Evolutionary conservation across 2,329 filamentous ascomycete genomes (phyloP).

Genomic region (Fusarium hainanense): DNA sequence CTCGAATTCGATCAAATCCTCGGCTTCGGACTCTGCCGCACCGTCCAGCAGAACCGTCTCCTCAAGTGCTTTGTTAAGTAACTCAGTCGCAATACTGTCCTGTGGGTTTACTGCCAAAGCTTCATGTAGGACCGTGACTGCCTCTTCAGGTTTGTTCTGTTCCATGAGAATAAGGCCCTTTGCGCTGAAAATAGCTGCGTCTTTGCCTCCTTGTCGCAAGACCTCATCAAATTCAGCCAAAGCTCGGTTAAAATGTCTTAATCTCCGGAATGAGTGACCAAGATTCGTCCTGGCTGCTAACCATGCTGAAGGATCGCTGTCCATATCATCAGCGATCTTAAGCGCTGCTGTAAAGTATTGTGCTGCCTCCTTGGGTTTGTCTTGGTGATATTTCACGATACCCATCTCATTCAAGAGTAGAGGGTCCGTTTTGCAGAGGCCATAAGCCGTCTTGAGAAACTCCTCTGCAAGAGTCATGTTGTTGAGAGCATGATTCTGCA

Average conservation of each 20-base stretch:
- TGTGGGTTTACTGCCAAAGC: conserved; percentile 82
- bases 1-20: conserved; percentile 64
- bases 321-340: conserved; percentile 80
- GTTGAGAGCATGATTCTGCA: conserved; percentile 97
- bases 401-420: conserved; percentile 95
- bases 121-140: conserved; percentile 85
- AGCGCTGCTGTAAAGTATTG: conserved; percentile 83
- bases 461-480: conserved; percentile 95
- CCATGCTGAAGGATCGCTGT: conserved; percentile 85
- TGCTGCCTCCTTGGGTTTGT: conserved; percentile 78
- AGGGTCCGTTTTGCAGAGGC: conserved; percentile 85
- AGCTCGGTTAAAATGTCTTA: conserved; percentile 75
- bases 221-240: conserved; percentile 88
- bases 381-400: conserved; percentile 94
- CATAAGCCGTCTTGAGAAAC: conserved; percentile 90
- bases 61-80: conserved; percentile 77
- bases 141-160: conserved; percentile 77
- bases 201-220: conserved; percentile 82
- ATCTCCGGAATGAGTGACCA: conserved; percentile 84
- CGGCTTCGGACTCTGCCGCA: conserved; percentile 59
- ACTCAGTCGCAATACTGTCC: conserved; percentile 82
- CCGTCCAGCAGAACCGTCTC: conserved; percentile 64
- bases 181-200: conserved; percentile 80
- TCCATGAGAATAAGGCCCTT: conserved; percentile 89
- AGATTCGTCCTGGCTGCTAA: conserved; percentile 88